Base-by-base conservation (phyloP, 257 asterid genomes). In the Solanum lignicaule region DNA sequence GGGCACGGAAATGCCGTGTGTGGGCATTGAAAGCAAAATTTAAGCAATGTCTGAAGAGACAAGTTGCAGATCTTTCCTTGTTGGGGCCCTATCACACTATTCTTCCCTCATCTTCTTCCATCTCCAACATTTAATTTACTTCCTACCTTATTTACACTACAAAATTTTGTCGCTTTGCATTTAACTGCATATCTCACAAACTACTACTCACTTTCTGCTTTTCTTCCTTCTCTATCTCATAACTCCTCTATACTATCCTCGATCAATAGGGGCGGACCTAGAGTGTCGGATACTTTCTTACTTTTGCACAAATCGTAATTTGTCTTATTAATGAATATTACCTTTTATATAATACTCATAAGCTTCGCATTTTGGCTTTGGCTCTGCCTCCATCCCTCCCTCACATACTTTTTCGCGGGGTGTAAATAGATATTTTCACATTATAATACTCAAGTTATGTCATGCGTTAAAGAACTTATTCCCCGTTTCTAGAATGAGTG, bases 1-100 rank as follows among this genome's bases (percentile, higher is more conserved):
- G 38, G 87, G 91, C 96, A 93, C 95, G 96, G 90, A 92, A 87
- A 93, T 90, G 91, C 83, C 96, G 95, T 93, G 96, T 87, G 88
- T 90, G 89, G 68, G 92, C 94, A 93, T 93, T 92, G 83, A 93
- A 85, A 36, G 82, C 76, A 5, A 5, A 20, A 79, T 79, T 79
- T 79, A 79, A 79, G 85, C 85, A 46, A 1, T 48, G 86, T 48
- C 43, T 48, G 11, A 65, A 87, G 36, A 84, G 91, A 88, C 94
- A 93, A 89, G 75, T 92, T 92, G 94, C 94, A 91, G 92, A 85
- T 79, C 66, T 84, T 88, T 18, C 87, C 48, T 9, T 29, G 43
- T 35, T 82, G 71, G 85, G 86, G 39, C 69, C 86, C 38, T 52
- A 29, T 48, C 52, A 18, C 68, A 18, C 69, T 58, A 29, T 27